Evolutionary conservation across 768 basidiomycete species (phyloP).

Genomic region (Tylopilus intermedius): DNA sequence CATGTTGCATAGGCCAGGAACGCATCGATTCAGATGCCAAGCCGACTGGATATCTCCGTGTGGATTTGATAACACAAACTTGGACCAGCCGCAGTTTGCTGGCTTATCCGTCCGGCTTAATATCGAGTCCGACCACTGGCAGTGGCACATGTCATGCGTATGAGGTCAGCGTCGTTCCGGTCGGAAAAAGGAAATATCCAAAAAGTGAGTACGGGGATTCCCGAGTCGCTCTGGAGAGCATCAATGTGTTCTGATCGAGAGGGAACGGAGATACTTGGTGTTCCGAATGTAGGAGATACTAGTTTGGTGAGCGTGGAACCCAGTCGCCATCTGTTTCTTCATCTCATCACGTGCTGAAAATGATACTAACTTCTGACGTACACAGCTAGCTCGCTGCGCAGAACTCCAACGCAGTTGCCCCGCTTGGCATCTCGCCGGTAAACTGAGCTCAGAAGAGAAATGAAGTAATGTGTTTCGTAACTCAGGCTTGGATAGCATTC

Average conservation of each 20-base stretch:
- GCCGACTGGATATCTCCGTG: background rate
- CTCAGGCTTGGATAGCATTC: background rate
- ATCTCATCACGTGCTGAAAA: background rate
- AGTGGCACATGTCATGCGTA: too few species aligned
- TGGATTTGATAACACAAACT: too few species aligned
- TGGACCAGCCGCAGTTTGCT: too few species aligned
- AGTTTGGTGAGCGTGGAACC: background rate
- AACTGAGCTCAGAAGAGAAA: background rate
- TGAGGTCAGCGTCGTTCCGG: too few species aligned
- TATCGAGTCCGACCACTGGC: too few species aligned
- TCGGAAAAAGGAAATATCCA: background rate
- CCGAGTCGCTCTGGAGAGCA: background rate
- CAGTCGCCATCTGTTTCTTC: background rate
- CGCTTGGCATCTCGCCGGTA: background rate
- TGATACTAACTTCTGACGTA: background rate
- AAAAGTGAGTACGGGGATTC: background rate
- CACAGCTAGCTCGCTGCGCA: background rate
- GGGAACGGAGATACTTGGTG: background rate
- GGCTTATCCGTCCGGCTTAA: too few species aligned
- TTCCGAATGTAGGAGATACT: background rate
- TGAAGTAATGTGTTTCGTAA: background rate
- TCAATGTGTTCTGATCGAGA: too few species aligned
- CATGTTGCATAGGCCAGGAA: background rate
- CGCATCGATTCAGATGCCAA: background rate
- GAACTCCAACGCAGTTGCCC: background rate